Base-by-base conservation (phyloP, 1,284 basidiomycete genomes). In the Rhodotorula sp. region DNA sequence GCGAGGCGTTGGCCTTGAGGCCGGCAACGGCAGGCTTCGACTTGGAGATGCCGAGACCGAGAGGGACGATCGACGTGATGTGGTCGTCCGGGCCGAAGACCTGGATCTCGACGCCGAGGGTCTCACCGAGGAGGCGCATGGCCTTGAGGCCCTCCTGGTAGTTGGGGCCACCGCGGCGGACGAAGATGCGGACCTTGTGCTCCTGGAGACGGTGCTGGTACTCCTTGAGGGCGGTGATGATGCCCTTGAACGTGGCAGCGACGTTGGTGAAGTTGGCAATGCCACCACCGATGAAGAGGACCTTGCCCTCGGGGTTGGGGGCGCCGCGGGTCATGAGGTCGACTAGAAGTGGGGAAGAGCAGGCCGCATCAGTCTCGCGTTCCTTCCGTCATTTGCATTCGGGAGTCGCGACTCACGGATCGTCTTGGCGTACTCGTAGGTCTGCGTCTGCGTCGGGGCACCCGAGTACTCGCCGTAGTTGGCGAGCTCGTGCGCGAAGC, bases 381-480 rank as follows among this genome's bases (percentile, higher is more conserved):
- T 34, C 34, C 34, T 34, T 34, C 34, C 34, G 34, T 34, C 34
- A 5, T 34, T 34, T 34, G 34, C 34, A 34, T 34, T 34, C 34
- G 34, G 34, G 34, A 34, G 34, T 34, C 34, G 52, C 56, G 50
- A 86, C 89, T 81, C 77, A 91, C 89, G 85, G 81, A 99, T 95
- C 48, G 97, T 99, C 87, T 98, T 98, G 77, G 96, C 96, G 81
- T 99, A 99, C 84, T 99, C 96, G 84, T 96, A 99, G 3, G 96
- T 99, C 85, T 99, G 96, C 65, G 92, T 93, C 84, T 98, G 93
- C 25, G 93, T 94, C 59, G 97, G 97, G 17, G 97, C 97, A 82
- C 97, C 97, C 77, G 93, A 96, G 87, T 99, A 99, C 84, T 99
- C 97, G 80, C 96, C 97, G 81, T 99, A 99, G 87, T 99, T 99